phyloP scores from a whole-genome alignment of 2,329 filamentous ascomycete genomes.

The Botrytis sinoallii region DNA sequence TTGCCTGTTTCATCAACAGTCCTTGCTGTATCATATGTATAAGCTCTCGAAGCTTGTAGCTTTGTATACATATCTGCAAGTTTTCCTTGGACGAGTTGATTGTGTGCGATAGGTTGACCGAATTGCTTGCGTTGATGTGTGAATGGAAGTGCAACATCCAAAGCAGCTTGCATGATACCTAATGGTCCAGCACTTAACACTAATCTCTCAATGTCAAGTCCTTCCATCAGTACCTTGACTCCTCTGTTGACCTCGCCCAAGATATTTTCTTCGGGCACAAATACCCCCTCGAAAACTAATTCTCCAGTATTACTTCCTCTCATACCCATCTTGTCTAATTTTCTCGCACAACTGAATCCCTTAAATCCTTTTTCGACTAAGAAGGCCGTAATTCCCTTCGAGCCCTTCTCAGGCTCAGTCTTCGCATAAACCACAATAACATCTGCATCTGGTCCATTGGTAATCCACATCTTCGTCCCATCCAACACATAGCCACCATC shows the following conservation, averaged over 20 bases:
- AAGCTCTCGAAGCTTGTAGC: conserved; percentile 76
- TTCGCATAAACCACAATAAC: conserved; percentile 95
- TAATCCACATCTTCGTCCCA: conserved; percentile 92
- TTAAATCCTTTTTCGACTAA: conserved; percentile 67
- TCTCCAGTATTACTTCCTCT: conserved; percentile 95
- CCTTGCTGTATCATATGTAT: conserved; percentile 80
- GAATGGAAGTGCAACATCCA: conserved; percentile 85
- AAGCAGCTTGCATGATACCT: conserved; percentile 87
- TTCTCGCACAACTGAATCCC: conserved; percentile 83
- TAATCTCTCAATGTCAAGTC: conserved; percentile 87
- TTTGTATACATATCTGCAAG: conserved; percentile 98
- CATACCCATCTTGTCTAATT: conserved; percentile 98
- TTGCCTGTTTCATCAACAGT: conserved; percentile 71
- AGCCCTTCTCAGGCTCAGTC: conserved; percentile 73
- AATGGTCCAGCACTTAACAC: conserved; percentile 88
- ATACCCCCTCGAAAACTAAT: conserved; percentile 84
- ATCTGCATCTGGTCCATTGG: conserved; percentile 94
- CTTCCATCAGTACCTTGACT: conserved; percentile 91
- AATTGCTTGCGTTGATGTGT: conserved; percentile 90
- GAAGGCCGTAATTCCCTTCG: conserved; percentile 94
- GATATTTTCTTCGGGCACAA: conserved; percentile 79
- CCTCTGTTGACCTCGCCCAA: conserved; percentile 78
- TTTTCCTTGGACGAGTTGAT: conserved; percentile 90
- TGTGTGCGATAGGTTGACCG: conserved; percentile 78
- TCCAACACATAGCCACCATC: conserved; percentile 84